Evolutionary conservation across 306 rosid genomes (phyloP), one percentile per base, ranked within the genome.

Genomic region (Rubus idaeus): DNA sequence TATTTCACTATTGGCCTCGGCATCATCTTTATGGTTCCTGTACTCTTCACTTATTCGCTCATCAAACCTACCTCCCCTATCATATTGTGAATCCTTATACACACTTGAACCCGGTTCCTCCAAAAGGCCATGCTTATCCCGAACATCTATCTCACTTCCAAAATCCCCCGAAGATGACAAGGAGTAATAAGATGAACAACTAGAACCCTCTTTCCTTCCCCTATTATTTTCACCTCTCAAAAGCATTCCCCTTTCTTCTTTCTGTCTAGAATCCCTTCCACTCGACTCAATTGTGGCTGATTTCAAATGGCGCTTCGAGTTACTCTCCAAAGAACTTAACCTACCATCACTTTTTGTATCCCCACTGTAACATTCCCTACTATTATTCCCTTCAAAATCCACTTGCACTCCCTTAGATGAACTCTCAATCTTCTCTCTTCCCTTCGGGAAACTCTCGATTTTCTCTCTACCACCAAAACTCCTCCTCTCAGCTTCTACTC

Each of bases 131-230:
- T 71, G 86, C 79, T 84, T 88, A 71, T 92, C 87, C 58, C 76
- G 80, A 79, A 84, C 89, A 77, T 92, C 96, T 23, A 47, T n/a
- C 77, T 92, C 96, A 70, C 81, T 89, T 77, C 81, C 90, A 45
- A 84, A 79, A 80, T 85, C 91, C 62, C 89, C 96, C 14, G 90
- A 69, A 12, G 91, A 90, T 21, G 92, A 87, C 57, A 89, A 45
- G 44, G 99, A 86, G 83, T 91, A 89, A 86, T 88, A 92, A 81
- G 97, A 92, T 75, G 99, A 96, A 84, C 91, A 81, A 81, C 92
- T 92, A 53, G 97, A 92, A 75, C 81, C 82, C 76, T 79, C 90
- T 84, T 86, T 87, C 56, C 76, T 84, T 50, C 73, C 73, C 85
- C 85, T 77, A 47, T n/a, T 75, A 75, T 62, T 83, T 41, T 89